phyloP scores from a whole-genome alignment of 2,329 filamentous ascomycete genomes.

The Dryadomyces quercivorus region DNA sequence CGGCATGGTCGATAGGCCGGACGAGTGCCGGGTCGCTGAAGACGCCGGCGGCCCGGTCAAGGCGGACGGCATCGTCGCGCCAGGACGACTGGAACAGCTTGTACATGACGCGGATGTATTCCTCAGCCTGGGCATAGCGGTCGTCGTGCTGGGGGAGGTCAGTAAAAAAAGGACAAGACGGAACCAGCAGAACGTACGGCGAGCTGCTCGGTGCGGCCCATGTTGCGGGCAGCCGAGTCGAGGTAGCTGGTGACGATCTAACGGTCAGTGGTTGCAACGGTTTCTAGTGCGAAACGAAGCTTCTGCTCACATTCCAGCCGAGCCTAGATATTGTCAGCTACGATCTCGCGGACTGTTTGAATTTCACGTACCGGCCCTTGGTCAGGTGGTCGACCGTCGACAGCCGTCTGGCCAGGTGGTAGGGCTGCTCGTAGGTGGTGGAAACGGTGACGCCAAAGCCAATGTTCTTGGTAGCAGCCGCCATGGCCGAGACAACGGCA shows the following conservation, averaged over 20 bases:
- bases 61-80: constrained; percentile 5
- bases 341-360: not conserved
- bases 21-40: constrained; percentile 4
- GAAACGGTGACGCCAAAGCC: constrained; percentile 7
- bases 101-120: constrained; percentile 12
- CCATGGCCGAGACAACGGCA: constrained; percentile 6
- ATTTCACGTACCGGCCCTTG: constrained; percentile 2
- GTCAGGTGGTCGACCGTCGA: constrained; percentile 10
- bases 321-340: not conserved
- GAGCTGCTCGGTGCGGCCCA: constrained; percentile 9
- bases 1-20: constrained; percentile 5
- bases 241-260: constrained; percentile 13
- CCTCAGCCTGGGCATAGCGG: constrained; percentile 12
- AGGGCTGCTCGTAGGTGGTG: constrained; percentile 8
- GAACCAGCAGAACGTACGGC: not conserved
- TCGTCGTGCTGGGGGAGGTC: constrained; percentile 8
- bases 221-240: constrained; percentile 12
- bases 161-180: constrained; percentile 3
- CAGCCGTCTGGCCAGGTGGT: constrained; percentile 4
- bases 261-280: not conserved
- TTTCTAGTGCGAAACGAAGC: no score
- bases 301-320: constrained; percentile 37
- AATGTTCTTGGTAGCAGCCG: constrained; percentile 8
- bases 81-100: constrained; percentile 7
- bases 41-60: constrained; percentile 2